phyloP scores from a whole-genome alignment of 305 asterid species.

The Solanum hybrid region DNA sequence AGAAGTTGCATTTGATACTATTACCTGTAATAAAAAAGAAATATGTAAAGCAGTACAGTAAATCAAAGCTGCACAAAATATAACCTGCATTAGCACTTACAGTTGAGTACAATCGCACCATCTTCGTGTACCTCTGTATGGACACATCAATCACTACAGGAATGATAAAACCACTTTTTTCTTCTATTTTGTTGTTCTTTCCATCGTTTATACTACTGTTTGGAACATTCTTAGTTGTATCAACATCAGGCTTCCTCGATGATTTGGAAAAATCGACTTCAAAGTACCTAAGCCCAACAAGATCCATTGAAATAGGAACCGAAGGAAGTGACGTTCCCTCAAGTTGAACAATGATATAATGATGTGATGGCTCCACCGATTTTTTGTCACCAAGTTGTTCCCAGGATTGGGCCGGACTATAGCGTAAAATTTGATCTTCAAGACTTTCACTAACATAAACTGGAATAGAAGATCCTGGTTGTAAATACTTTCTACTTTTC shows the following conservation, averaged over 20 bases:
- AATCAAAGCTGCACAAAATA: conserved; percentile 5
- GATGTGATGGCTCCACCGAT: conserved; percentile 56
- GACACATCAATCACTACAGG: conserved; percentile 95
- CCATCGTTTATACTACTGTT: conserved; percentile 24
- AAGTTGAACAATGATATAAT: conserved; percentile 68
- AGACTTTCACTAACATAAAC: conserved; percentile 69
- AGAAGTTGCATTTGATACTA: conserved; percentile 70
- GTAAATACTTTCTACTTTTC: conserved; percentile 38
- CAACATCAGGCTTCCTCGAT: conserved; percentile 40
- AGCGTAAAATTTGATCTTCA: conserved; percentile 55
- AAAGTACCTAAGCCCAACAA: conserved; percentile 86
- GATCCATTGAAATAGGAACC: conserved; percentile 91
- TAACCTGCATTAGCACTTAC: conserved; percentile 35
- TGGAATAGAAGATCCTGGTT: conserved; percentile 71
- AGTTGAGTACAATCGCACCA: conserved; percentile 80
- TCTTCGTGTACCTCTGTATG: conserved; percentile 69
- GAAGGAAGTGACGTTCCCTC: conserved; percentile 84
- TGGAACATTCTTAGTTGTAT: conserved; percentile 25
- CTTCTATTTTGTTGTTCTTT: neutral
- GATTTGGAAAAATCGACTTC: conserved; percentile 80
- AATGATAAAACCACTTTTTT: conserved; percentile 54
- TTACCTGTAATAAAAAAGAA: conserved; percentile 50
- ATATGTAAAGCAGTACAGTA: conserved; percentile 5
- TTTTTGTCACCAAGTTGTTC: conserved; percentile 60
- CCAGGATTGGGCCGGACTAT: conserved; percentile 55